These are phyloP conservation scores for Trichocladium uniseriatum DNA, from an alignment of 495 filamentous ascomycete genomes.

Conservation along the genomic window DNA sequence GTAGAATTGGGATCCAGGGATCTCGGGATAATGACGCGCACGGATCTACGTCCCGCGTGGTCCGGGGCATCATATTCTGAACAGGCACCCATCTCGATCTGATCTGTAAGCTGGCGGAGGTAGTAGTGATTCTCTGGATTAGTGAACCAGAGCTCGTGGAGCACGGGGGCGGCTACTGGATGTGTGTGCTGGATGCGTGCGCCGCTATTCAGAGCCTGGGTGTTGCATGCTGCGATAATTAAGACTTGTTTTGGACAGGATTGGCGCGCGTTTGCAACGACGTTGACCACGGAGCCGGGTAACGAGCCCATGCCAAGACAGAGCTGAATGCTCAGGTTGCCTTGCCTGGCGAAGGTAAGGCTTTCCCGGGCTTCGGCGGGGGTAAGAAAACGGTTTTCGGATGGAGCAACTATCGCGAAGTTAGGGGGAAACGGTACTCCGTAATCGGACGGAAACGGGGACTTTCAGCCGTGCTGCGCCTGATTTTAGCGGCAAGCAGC, in stretches of 20 bases:
- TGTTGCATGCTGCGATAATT: neutral
- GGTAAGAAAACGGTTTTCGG: conserved; percentile 6
- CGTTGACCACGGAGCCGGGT: neutral
- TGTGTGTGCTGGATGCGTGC: neutral
- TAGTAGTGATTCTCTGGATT: neutral
- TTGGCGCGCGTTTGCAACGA: conserved; percentile 13
- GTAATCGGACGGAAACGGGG: conserved; percentile 2
- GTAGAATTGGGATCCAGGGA: conserved; percentile 2
- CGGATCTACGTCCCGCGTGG: conserved; percentile 4
- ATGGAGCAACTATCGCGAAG: conserved; percentile 21
- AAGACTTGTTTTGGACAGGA: too few species aligned
- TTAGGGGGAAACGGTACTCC: neutral
- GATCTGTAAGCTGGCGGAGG: neutral
- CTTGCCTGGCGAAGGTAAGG: conserved; percentile 15
- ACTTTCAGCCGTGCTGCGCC: conserved; percentile 15
- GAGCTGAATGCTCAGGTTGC: conserved; percentile 11
- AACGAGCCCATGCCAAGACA: conserved; percentile 5
- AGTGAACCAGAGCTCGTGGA: neutral
- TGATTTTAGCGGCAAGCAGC: conserved; percentile 6
- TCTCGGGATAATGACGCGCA: neutral
- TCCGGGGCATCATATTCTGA: conserved; percentile 4
- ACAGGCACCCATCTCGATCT: conserved; percentile 11
- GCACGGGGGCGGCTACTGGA: neutral
- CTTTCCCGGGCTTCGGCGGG: conserved; percentile 5
- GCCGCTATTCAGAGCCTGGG: neutral